These are phyloP conservation scores for Globisporangium alternatum DNA, from an alignment of 352 stramenopile species.

Conservation along the genomic window DNA sequence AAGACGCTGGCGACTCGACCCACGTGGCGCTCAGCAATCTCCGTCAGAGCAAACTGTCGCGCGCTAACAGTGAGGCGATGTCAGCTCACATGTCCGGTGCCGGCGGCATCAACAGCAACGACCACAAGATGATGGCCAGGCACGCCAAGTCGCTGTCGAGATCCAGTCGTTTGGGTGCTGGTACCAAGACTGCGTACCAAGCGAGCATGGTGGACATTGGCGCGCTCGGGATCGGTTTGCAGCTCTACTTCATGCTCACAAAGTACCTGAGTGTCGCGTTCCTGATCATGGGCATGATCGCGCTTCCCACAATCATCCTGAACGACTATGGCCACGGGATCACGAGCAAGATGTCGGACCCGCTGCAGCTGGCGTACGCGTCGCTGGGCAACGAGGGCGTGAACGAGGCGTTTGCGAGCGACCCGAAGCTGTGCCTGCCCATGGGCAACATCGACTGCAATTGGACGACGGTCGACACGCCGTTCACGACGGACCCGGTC, in stretches of 20 bases:
- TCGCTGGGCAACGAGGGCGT: constrained; percentile 82
- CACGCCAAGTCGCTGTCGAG: not conserved
- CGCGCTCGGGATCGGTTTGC: constrained; percentile 72
- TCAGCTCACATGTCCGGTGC: not conserved
- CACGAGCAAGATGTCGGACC: constrained; percentile 62
- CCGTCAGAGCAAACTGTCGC: not conserved
- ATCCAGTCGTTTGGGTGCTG: not conserved
- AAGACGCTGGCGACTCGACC: too few species aligned
- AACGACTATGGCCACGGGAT: constrained; percentile 69
- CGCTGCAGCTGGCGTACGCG: constrained; percentile 62
- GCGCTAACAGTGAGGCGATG: not conserved
- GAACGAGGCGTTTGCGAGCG: constrained; percentile 44
- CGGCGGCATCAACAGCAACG: constrained; percentile 1
- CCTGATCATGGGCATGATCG: constrained; percentile 64
- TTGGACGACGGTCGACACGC: constrained; percentile 60
- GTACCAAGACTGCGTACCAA: constrained; percentile 4
- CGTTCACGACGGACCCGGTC: constrained; percentile 52
- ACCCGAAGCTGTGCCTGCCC: constrained; percentile 42
- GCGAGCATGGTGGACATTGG: constrained; percentile 45
- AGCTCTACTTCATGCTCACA: constrained; percentile 85
- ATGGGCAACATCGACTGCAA: constrained; percentile 69
- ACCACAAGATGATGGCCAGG: constrained; percentile 3
- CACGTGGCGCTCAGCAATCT: not conserved
- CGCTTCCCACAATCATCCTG: constrained; percentile 57
- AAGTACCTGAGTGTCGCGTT: constrained; percentile 74